A percentile compares a stretch with the other conserved stretches of the same genome.
Evolutionary conservation across 768 basidiomycete genomes (phyloP).

Genomic region (Sutorius australiensis): DNA sequence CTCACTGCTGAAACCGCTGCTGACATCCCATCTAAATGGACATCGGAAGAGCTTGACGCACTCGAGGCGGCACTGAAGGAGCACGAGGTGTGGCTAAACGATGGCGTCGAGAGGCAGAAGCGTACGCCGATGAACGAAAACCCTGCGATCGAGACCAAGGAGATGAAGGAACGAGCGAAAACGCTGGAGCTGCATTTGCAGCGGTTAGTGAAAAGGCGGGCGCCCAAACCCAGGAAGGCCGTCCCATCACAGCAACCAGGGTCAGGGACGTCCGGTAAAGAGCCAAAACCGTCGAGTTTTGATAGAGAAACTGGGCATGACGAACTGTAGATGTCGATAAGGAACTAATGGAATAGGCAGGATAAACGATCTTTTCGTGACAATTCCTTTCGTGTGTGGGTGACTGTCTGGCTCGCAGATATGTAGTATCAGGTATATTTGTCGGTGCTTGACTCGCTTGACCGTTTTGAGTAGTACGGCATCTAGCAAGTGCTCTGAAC

Average conservation of each 20-base stretch:
- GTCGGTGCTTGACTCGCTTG: constrained; percentile 19
- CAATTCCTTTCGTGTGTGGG: too few relatives aligned
- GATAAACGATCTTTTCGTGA: not conserved
- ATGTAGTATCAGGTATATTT: constrained; percentile 13
- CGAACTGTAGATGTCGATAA: constrained; percentile 24
- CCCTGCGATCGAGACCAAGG: constrained; percentile 79
- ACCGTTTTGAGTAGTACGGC: not conserved
- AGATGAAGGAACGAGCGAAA: constrained; percentile 83
- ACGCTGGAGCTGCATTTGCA: constrained; percentile 72
- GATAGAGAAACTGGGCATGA: constrained; percentile 27
- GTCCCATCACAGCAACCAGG: constrained; percentile 22
- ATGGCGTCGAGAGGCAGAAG: constrained; percentile 81
- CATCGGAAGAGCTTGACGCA: constrained; percentile 74
- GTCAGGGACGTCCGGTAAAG: constrained; percentile 15
- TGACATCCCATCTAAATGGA: constrained; percentile 74
- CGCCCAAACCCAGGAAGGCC: constrained; percentile 56
- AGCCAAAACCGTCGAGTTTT: constrained; percentile 12
- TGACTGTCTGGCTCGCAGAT: too few relatives aligned
- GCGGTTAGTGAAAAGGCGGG: constrained; percentile 64
- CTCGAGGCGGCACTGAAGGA: constrained; percentile 76
- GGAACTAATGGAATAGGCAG: constrained; percentile 13
- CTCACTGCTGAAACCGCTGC: constrained; percentile 59
- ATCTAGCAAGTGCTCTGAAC: not conserved
- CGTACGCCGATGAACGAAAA: constrained; percentile 68
- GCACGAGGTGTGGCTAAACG: constrained; percentile 80